These are phyloP conservation scores for Alternaria metachromatica DNA, from an alignment of 2,329 filamentous ascomycete species.

Conservation along the genomic window DNA sequence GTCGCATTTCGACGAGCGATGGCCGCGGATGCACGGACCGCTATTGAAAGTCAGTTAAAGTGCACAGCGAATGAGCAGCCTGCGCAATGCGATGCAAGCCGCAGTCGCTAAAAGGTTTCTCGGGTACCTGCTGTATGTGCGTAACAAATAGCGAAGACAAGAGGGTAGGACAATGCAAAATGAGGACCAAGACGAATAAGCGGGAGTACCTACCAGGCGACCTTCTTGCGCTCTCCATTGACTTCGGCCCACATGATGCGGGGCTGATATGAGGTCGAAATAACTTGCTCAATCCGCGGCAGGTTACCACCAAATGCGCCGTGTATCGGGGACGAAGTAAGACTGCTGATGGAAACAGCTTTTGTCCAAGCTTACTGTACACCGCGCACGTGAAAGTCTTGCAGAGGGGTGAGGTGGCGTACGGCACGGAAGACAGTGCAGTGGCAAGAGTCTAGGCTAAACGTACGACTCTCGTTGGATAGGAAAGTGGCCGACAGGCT, in stretches of 20 bases:
- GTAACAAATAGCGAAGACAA: background rate
- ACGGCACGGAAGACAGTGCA: constrained; percentile 19
- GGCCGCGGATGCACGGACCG: constrained; percentile 76
- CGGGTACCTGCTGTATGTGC: background rate
- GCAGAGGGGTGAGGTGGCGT: constrained; percentile 35
- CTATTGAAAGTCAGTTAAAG: constrained; percentile 51
- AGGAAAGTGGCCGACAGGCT: constrained; percentile 32
- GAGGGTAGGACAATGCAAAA: background rate
- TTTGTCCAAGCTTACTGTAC: constrained; percentile 23
- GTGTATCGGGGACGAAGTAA: constrained; percentile 26
- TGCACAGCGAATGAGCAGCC: background rate
- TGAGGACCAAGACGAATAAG: background rate
- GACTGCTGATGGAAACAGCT: constrained; percentile 23
- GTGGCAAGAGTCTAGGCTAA: constrained; percentile 21
- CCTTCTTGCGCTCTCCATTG: constrained; percentile 75
- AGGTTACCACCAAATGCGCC: constrained; percentile 21
- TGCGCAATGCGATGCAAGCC: background rate
- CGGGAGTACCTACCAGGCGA: constrained; percentile 68
- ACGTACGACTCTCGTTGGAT: constrained; percentile 25
- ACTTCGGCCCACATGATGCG: constrained; percentile 64
- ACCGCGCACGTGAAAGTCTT: constrained; percentile 37
- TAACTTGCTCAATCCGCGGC: constrained; percentile 41
- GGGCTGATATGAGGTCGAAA: constrained; percentile 33
- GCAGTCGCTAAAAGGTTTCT: background rate
- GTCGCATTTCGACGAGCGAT: constrained; percentile 77